Conservation (phyloP, 352 stramenopile genomes). For the Pythium inflatum region DNA sequence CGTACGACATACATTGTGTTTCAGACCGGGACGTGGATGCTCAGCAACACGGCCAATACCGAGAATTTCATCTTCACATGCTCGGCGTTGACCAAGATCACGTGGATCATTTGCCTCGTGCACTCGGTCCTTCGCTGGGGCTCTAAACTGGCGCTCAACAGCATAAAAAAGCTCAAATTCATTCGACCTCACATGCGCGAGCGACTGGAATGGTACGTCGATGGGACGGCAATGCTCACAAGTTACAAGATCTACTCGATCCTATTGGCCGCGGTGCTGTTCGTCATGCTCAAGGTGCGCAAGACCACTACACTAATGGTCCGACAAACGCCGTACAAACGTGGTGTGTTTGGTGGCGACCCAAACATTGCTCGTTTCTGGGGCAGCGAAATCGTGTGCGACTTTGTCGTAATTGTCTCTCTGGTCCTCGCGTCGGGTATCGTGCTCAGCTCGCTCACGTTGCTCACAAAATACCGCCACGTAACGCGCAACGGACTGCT, state of each 20-base stretch:
- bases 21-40: slow-evolving; percentile 34
- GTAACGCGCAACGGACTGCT: slow-evolving; percentile 38
- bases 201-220: slow-evolving; percentile 39
- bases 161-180: slow-evolving; percentile 67
- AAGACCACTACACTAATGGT: slow-evolving; percentile 44
- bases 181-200: slow-evolving; percentile 21
- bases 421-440: slow-evolving; percentile 29
- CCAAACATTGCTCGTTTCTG: slow-evolving; percentile 45
- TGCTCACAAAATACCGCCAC: slow-evolving; percentile 39
- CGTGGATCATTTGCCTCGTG: slow-evolving; percentile 33
- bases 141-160: slow-evolving; percentile 7
- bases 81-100: slow-evolving; percentile 27
- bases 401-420: slow-evolving; percentile 39
- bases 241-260: slow-evolving; percentile 59
- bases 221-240: slow-evolving; percentile 38
- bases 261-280: slow-evolving; percentile 38
- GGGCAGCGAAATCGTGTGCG: slow-evolving; percentile 50
- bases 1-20: slow-evolving; percentile 21
- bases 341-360: slow-evolving; percentile 37
- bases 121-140: slow-evolving; percentile 27
- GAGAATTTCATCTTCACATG: slow-evolving; percentile 36
- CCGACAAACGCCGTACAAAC: slow-evolving; percentile 27
- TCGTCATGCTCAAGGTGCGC: slow-evolving; percentile 28
- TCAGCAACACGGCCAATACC: slow-evolving; percentile 21
- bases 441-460: slow-evolving; percentile 21